phyloP scores from a whole-genome alignment of 495 filamentous ascomycete species.

The Lepidopterella palustris region DNA sequence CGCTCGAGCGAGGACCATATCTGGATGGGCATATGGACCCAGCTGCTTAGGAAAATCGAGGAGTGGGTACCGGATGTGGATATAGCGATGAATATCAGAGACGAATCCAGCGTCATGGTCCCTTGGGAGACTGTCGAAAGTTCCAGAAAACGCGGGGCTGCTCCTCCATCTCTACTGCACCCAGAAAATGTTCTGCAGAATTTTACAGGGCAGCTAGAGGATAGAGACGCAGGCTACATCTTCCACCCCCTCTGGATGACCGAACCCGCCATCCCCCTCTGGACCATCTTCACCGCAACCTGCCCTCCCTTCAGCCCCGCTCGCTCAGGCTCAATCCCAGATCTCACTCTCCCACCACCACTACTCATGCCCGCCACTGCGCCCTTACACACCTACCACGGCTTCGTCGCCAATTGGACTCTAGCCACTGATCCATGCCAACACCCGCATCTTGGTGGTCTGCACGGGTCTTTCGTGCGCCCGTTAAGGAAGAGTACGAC shows the following conservation, averaged over 20 bases:
- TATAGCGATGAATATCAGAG: slow-evolving; percentile 31
- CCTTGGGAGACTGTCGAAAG: slow-evolving; percentile 32
- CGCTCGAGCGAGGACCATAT: slow-evolving; percentile 16
- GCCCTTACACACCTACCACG: slow-evolving; percentile 24
- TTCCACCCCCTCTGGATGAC: neutral
- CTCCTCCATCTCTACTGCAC: neutral
- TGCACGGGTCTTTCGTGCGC: slow-evolving; percentile 65
- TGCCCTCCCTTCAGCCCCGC: slow-evolving; percentile 30
- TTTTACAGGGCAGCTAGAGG: slow-evolving; percentile 12
- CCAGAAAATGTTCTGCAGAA: neutral
- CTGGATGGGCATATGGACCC: slow-evolving; percentile 28
- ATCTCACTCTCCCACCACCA: neutral
- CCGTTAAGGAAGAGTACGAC: slow-evolving; percentile 53
- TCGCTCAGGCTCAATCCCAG: slow-evolving; percentile 9
- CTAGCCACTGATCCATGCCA: slow-evolving; percentile 29
- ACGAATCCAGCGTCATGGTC: slow-evolving; percentile 31
- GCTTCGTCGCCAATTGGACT: slow-evolving; percentile 35
- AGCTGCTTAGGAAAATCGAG: slow-evolving; percentile 13
- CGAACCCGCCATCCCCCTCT: slow-evolving; percentile 19
- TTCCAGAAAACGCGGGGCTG: slow-evolving; percentile 17
- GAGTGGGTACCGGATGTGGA: slow-evolving; percentile 29
- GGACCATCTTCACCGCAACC: slow-evolving; percentile 20
- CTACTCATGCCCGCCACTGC: slow-evolving; percentile 9
- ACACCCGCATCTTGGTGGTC: slow-evolving; percentile 33
- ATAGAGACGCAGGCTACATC: neutral